phyloP scores from a whole-genome alignment of 2,329 filamentous ascomycete genomes.

The Calonectria hawksworthii region DNA sequence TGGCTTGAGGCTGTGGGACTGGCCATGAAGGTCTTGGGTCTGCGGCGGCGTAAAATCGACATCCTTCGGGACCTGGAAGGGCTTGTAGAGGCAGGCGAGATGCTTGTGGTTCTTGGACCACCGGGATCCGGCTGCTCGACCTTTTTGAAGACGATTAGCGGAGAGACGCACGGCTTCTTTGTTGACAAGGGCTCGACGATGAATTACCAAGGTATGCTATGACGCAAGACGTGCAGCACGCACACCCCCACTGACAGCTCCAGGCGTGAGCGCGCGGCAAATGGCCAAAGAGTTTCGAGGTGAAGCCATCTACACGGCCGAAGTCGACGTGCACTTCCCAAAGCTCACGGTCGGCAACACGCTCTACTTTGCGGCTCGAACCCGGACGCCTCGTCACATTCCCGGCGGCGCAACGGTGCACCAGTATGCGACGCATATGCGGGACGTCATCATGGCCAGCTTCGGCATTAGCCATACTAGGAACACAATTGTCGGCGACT shows the following conservation, averaged over 20 bases:
- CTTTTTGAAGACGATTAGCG: constrained; percentile 68
- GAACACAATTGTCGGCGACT: constrained; percentile 80
- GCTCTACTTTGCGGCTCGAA: constrained; percentile 67
- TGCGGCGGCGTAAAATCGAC: constrained; percentile 23
- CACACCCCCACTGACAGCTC: not conserved
- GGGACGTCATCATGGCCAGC: constrained; percentile 77
- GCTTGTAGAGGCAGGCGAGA: constrained; percentile 45
- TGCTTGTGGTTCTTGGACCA: constrained; percentile 58
- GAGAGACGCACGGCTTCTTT: constrained; percentile 61
- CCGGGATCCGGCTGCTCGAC: constrained; percentile 59
- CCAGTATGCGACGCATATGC: constrained; percentile 40
- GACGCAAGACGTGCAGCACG: no score
- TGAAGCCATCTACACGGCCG: constrained; percentile 52
- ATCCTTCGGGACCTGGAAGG: constrained; percentile 45
- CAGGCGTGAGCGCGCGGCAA: constrained; percentile 47
- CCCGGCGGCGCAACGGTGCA: constrained; percentile 33
- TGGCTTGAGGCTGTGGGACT: not conserved
- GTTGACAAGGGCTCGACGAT: constrained; percentile 49
- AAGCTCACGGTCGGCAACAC: constrained; percentile 76
- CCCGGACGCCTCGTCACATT: constrained; percentile 72
- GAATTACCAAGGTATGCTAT: constrained; percentile 63
- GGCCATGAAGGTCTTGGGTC: not conserved
- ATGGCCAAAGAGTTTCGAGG: constrained; percentile 63
- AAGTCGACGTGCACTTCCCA: constrained; percentile 75
- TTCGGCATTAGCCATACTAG: constrained; percentile 83